Conservation (phyloP, 768 basidiomycete species). For the Chalciporus piperatus region DNA sequence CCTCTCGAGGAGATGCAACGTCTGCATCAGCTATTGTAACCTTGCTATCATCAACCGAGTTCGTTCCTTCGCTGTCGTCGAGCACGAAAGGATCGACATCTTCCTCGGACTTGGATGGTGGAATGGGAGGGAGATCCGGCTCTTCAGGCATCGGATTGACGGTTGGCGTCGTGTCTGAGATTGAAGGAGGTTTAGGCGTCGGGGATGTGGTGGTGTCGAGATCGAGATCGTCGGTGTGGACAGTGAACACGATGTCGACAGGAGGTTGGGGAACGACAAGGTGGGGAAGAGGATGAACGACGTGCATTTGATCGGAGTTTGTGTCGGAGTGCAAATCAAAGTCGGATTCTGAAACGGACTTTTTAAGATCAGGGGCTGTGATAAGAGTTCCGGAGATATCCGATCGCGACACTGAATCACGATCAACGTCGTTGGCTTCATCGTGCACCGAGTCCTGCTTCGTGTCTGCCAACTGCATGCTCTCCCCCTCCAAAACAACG, state of each 20-base stretch:
- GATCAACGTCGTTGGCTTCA: background rate
- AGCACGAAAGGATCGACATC: conserved; percentile 58
- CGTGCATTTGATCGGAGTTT: conserved; percentile 3
- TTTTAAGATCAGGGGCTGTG: background rate
- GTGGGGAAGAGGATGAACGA: background rate
- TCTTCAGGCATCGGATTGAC: conserved; percentile 5
- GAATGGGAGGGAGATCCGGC: conserved; percentile 3
- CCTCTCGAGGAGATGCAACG: conserved; percentile 21
- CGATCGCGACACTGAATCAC: conserved; percentile 11
- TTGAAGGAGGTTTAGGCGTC: background rate
- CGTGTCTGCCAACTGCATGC: too few relatives aligned
- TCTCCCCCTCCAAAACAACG: background rate
- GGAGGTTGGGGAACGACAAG: background rate
- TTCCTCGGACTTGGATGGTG: conserved; percentile 7
- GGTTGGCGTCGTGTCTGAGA: background rate
- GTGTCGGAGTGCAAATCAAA: conserved; percentile 12
- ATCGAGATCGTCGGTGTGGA: background rate
- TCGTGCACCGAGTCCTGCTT: background rate
- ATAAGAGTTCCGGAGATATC: conserved; percentile 24
- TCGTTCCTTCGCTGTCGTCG: conserved; percentile 49
- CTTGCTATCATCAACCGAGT: conserved; percentile 29
- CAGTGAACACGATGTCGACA: conserved; percentile 1
- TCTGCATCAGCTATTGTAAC: conserved; percentile 20
- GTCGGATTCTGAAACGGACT: conserved; percentile 16
- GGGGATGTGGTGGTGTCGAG: background rate